These are phyloP conservation scores for Odontarrhena argentea DNA, from an alignment of 345 rosid species.

Conservation along the genomic window DNA sequence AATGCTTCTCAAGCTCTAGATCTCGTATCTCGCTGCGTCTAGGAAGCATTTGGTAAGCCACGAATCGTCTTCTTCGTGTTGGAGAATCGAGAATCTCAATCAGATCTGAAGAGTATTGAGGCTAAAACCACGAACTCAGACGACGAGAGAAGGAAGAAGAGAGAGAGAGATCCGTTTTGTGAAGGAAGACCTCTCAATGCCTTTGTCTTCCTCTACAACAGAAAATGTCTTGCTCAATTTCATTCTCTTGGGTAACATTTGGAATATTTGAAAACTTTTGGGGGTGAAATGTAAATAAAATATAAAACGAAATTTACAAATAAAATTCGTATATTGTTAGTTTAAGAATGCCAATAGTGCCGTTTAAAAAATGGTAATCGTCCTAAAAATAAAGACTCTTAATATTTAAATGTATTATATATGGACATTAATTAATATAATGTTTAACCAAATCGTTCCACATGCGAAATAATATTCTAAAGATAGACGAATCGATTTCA, in stretches of 20 bases:
- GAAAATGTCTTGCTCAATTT: slow-evolving; percentile 35
- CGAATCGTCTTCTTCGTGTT: slow-evolving; percentile 21
- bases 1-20: slow-evolving; percentile 32
- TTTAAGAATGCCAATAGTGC: slow-evolving; percentile 25
- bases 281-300: slow-evolving; percentile 19
- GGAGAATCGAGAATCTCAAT: slow-evolving; percentile 27
- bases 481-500: no score
- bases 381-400: no score
- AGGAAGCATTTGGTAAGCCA: not conserved
- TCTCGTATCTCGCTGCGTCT: slow-evolving; percentile 33
- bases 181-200: slow-evolving; percentile 20
- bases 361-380: no score
- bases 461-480: no score
- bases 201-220: slow-evolving; percentile 22
- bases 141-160: slow-evolving; percentile 31
- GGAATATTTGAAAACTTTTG: not conserved
- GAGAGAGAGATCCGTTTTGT: slow-evolving; percentile 41
- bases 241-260: not conserved
- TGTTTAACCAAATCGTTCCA: no score
- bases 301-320: not conserved
- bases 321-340: slow-evolving; percentile 13
- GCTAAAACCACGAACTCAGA: slow-evolving; percentile 32
- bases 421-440: no score
- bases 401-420: no score
- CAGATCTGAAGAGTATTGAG: slow-evolving; percentile 37